Evolutionary conservation across 2,329 filamentous ascomycete species (phyloP).

Genomic region (Alternaria arbusti): DNA sequence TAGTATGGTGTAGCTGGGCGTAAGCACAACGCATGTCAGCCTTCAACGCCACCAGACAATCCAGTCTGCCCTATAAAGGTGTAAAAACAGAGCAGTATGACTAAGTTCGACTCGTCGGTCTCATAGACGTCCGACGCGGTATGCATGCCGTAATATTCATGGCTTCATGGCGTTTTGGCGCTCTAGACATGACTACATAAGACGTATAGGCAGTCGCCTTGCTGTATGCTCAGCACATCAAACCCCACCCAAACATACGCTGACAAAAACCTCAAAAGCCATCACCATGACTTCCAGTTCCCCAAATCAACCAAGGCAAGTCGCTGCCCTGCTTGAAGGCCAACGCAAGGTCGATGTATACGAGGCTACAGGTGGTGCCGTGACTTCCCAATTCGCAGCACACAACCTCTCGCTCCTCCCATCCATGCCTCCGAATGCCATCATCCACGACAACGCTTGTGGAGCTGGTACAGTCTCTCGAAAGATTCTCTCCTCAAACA

Average conservation of each 20-base stretch:
- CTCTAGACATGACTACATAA: background rate
- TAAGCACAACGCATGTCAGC: background rate
- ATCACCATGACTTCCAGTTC: constrained; percentile 19
- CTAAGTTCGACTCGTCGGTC: background rate
- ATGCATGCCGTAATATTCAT: background rate
- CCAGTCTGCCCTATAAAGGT: too few species aligned
- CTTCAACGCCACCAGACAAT: background rate
- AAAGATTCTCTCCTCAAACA: constrained; percentile 28
- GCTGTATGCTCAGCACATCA: background rate
- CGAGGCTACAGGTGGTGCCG: constrained; percentile 35
- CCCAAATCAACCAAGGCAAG: constrained; percentile 29
- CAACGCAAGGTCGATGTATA: constrained; percentile 36
- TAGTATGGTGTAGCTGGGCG: background rate
- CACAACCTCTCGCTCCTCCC: constrained; percentile 38
- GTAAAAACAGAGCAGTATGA: background rate
- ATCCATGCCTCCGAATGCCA: constrained; percentile 29
- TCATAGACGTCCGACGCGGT: background rate
- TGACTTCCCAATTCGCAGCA: constrained; percentile 33
- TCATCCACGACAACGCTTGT: constrained; percentile 46
- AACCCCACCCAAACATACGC: background rate
- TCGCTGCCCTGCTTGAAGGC: constrained; percentile 27
- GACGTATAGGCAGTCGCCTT: background rate
- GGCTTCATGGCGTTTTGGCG: background rate
- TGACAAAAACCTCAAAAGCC: background rate
- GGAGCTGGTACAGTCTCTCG: constrained; percentile 40